Conservation (phyloP, 2,329 filamentous ascomycete genomes). For the Ceratocystis colombiana region DNA sequence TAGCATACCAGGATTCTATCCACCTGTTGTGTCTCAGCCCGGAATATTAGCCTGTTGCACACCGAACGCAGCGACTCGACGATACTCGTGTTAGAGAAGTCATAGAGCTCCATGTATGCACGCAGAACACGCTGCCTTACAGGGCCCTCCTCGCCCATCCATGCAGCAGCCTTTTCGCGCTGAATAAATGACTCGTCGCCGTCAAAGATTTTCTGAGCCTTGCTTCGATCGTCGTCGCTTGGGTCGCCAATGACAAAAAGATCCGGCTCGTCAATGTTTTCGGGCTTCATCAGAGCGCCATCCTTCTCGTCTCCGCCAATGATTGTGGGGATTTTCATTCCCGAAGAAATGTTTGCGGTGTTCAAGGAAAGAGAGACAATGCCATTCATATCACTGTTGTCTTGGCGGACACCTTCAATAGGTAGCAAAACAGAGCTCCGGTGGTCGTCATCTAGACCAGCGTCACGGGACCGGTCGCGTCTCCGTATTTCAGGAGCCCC, state of each 20-base stretch:
- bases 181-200: constrained; percentile 72
- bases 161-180: constrained; percentile 71
- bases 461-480: not conserved
- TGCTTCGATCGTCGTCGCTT: constrained; percentile 60
- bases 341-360: constrained; percentile 31
- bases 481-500: constrained; percentile 13
- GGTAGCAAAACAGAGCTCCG: constrained; percentile 37
- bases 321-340: constrained; percentile 33
- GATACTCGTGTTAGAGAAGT: constrained; percentile 74
- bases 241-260: constrained; percentile 46
- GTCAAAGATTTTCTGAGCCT: constrained; percentile 73
- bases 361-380: constrained; percentile 34
- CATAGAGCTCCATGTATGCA: constrained; percentile 88
- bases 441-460: constrained; percentile 32
- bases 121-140: constrained; percentile 48
- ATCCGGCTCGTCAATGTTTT: constrained; percentile 48
- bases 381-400: constrained; percentile 33
- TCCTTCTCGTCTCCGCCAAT: constrained; percentile 36
- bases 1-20: constrained; percentile 88
- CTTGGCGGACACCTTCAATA: constrained; percentile 35
- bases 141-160: constrained; percentile 68
- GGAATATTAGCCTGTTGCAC: constrained; percentile 70
- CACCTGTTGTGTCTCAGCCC: constrained; percentile 91
- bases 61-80: constrained; percentile 67
- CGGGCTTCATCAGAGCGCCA: constrained; percentile 31